These are phyloP conservation scores for Arachis stenosperma DNA, from an alignment of 306 rosid genomes.

Conservation along the genomic window DNA sequence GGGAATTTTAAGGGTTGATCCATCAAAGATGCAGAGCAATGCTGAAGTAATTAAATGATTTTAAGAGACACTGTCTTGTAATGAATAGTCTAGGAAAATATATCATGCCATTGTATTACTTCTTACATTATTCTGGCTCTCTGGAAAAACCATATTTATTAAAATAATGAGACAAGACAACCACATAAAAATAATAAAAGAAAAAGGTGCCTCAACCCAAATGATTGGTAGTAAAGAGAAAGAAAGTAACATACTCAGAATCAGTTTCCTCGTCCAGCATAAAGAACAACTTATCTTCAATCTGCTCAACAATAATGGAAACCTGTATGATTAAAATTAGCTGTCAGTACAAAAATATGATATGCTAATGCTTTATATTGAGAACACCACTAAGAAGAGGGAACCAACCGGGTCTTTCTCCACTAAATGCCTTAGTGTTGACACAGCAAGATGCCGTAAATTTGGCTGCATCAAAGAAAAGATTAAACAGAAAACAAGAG, in stretches of 20 bases:
- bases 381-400: constrained; percentile 30
- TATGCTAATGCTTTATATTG: constrained; percentile 24
- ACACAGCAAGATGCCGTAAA: constrained; percentile 89
- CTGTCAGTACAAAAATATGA: constrained; percentile 37
- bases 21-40: neutral
- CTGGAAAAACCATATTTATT: constrained; percentile 5
- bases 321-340: constrained; percentile 61
- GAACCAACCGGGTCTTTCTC: constrained; percentile 90
- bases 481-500: constrained; percentile 7
- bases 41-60: neutral
- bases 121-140: constrained; percentile 23
- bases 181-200: neutral
- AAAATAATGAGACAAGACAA: neutral
- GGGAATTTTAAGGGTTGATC: constrained; percentile 22
- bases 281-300: constrained; percentile 84
- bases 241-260: constrained; percentile 68
- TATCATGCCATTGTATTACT: constrained; percentile 2
- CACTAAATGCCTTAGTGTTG: constrained; percentile 91
- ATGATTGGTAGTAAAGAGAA: constrained; percentile 7
- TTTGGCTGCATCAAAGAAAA: constrained; percentile 68
- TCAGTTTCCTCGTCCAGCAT: constrained; percentile 99
- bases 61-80: constrained; percentile 10
- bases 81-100: constrained; percentile 19
- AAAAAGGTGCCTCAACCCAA: constrained; percentile 23
- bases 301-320: constrained; percentile 78